Conservation (phyloP, 2,329 filamentous ascomycete species). For the Nothophoma quercina region DNA sequence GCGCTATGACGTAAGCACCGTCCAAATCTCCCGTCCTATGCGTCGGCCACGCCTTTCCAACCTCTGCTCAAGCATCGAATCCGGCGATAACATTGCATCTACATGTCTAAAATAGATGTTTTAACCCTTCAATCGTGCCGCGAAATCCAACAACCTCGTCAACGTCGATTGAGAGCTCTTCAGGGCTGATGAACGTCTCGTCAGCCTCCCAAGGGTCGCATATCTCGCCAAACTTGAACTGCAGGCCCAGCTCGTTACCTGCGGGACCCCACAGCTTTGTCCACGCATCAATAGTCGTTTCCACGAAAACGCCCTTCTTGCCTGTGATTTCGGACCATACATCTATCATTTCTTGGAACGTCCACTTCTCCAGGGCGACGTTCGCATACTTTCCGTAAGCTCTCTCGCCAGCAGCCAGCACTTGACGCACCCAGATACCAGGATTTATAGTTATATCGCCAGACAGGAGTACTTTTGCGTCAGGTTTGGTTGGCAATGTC, state of each 20-base stretch:
- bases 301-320: conserved; percentile 34
- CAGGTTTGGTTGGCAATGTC: conserved; percentile 32
- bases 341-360: conserved; percentile 35
- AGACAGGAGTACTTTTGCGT: conserved; percentile 33
- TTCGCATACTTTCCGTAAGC: conserved; percentile 36
- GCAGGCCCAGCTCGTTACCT: conserved; percentile 34
- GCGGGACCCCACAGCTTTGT: conserved; percentile 30
- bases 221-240: conserved; percentile 38
- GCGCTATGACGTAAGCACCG: too few species aligned
- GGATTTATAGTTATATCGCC: conserved; percentile 39
- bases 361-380: conserved; percentile 36
- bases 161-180: conserved; percentile 34
- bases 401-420: conserved; percentile 24
- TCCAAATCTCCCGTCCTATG: too few species aligned
- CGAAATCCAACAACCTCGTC: conserved; percentile 36
- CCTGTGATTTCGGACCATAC: conserved; percentile 39
- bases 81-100: too few species aligned
- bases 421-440: conserved; percentile 41
- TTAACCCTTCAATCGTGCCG: conserved; percentile 25
- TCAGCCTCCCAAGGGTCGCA: conserved; percentile 37
- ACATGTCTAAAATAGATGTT: not conserved
- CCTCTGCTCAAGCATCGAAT: too few species aligned
- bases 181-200: conserved; percentile 30
- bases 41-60: too few species aligned
- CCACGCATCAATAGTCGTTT: conserved; percentile 27